Percentiles rank a stretch among this genome's conserved stretches.
Conservation (phyloP, 495 filamentous ascomycete species). For the Pyronema omphalodes region DNA sequence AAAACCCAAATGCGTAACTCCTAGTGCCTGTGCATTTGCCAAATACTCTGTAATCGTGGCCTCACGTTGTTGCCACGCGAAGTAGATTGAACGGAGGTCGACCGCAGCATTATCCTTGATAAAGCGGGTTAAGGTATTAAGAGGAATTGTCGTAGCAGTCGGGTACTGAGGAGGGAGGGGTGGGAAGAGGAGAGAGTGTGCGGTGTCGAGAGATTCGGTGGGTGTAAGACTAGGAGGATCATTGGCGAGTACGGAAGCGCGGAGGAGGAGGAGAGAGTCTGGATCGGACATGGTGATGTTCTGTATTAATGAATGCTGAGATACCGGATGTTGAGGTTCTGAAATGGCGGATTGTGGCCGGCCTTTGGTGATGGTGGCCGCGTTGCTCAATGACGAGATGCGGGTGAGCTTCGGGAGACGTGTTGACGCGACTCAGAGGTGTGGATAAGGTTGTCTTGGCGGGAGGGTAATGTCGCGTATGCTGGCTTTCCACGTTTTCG, state of each 20-base stretch:
- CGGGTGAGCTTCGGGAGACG: too few species aligned
- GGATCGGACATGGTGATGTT: not conserved
- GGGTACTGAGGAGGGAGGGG: conserved; percentile 27
- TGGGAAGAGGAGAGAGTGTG: conserved; percentile 64
- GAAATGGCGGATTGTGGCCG: not conserved
- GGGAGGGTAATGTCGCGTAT: too few species aligned
- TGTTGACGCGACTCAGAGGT: too few species aligned
- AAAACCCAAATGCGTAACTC: conserved; percentile 75
- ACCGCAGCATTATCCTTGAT: conserved; percentile 49
- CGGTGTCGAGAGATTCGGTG: conserved; percentile 45
- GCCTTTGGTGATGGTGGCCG: too few species aligned
- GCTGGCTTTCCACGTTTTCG: too few species aligned
- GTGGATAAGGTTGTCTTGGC: too few species aligned
- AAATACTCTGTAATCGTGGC: conserved; percentile 77
- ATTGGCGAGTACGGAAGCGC: conserved; percentile 12
- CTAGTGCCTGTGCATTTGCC: conserved; percentile 56
- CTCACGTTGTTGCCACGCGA: conserved; percentile 85
- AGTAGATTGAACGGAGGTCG: conserved; percentile 84
- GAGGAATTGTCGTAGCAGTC: conserved; percentile 43
- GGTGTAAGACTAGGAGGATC: conserved; percentile 18
- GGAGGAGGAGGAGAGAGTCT: conserved; percentile 23
- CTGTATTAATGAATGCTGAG: not conserved
- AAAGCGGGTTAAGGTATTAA: conserved; percentile 71
- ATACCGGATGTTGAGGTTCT: not conserved
- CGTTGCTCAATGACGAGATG: too few species aligned